Conservation (phyloP, 495 filamentous ascomycete genomes). For the Aspergillus mulundensis region DNA sequence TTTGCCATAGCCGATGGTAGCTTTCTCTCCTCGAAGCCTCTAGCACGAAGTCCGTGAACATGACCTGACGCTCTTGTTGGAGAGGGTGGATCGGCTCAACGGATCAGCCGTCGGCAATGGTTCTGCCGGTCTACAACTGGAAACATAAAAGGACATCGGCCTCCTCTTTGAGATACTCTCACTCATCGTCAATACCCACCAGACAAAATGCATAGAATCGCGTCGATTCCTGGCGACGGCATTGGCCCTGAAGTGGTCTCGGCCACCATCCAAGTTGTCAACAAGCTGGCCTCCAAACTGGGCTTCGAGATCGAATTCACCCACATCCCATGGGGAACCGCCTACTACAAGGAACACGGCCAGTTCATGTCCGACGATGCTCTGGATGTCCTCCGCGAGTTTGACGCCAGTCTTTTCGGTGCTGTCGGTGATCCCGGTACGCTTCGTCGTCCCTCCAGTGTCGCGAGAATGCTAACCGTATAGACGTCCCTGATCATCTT, state of each 20-base stretch:
- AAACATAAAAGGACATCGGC: background rate
- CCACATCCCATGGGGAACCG: constrained; percentile 48
- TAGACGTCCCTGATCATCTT: constrained; percentile 54
- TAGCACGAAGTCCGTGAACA: no score
- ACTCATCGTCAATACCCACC: background rate
- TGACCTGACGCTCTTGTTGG: no score
- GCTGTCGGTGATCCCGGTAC: constrained; percentile 52
- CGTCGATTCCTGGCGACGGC: constrained; percentile 50
- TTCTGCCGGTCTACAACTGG: background rate
- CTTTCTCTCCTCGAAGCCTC: no score
- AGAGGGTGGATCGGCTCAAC: no score
- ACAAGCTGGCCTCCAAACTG: constrained; percentile 38
- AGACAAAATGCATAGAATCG: constrained; percentile 34
- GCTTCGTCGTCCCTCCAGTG: constrained; percentile 5
- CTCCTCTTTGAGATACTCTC: background rate
- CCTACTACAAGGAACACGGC: constrained; percentile 49
- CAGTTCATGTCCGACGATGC: constrained; percentile 50
- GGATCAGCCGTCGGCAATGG: background rate
- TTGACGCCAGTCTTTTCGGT: constrained; percentile 54
- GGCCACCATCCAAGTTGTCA: constrained; percentile 44
- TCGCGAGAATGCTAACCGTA: background rate
- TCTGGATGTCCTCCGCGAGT: constrained; percentile 45
- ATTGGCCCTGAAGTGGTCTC: constrained; percentile 50
- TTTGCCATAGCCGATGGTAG: no score
- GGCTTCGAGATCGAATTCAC: constrained; percentile 47